Base-by-base conservation (phyloP, 2,329 filamentous ascomycete genomes). In the Fusarium miscanthi region DNA sequence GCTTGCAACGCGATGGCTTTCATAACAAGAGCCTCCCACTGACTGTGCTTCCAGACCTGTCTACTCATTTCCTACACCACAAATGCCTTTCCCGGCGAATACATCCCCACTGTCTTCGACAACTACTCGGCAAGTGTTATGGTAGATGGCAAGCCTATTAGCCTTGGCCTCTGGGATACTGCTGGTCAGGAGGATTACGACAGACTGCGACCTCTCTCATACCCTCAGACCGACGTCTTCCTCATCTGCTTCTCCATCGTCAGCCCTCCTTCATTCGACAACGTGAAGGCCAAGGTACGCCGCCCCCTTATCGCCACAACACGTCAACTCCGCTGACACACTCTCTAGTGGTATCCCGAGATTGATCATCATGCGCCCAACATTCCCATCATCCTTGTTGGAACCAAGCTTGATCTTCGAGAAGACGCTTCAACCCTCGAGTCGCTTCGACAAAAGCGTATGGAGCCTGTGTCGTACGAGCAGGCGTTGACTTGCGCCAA, bases 121-220 rank as follows among this genome's bases (percentile, higher is more conserved):
- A 99, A 99, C 87, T 98, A 98, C 87, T 97, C 95, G 41, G 96
- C 96, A 74, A 97, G 94, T 87, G 96, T 99, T 62, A 98, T 98
- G 94, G 96, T 98, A 63, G 96, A 98, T 86, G 94, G 95, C 79
- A 97, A 97, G 86, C 95, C 95, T 69, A 97, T 98, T 85, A 98
- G 94, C 84, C 85, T 99, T 78, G 96, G 95, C 76, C 87, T 99
- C 37, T 98, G 96, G 95, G 95, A 99, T 92, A 99, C 95, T 75
- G 95, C 95, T 76, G 95, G 95, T 80, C 96, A 98, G 87, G 95
- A 98, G 86, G 95, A 98, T 88, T 98, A 98, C 86, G 95, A 98
- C 82, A 90, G 95, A 83, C 88, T 98, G 81, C 92, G 95, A 79
- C 95, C 95, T 70, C 90, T 99, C 69, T 98, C 95, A 45, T 99